Base-by-base conservation (phyloP, 139 green algal genomes). In the Limnomonas spitsbergensis region DNA sequence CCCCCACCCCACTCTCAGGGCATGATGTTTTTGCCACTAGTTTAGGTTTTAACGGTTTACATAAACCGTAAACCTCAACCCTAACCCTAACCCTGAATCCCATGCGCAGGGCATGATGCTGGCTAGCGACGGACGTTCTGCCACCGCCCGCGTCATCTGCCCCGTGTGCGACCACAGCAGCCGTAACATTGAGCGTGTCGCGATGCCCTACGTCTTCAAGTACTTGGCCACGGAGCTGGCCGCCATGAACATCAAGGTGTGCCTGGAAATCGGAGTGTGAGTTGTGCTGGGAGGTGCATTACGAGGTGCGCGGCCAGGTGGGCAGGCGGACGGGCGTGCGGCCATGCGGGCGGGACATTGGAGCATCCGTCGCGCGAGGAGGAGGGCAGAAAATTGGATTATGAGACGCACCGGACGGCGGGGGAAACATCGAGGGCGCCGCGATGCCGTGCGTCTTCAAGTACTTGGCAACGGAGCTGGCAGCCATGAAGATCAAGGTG, bases 401-500 rank as follows among this genome's bases (percentile, higher is more conserved):
- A n/a, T n/a, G n/a, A n/a, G n/a, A n/a, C n/a, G n/a, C n/a, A n/a
- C n/a, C n/a, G n/a, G n/a, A 76, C 79, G 78, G 42, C 53, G 79
- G 78, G 69, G 78, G 78, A 35, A 69, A 89, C 69, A 89, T 97
- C 4, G 86, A 94, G 75, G 85, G 91, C 0, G 90, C 96, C 40
- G 91, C 93, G 1, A 81, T 97, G 76, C 93, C 93, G 0, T 97
- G 92, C 77, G 93, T 97, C 7, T 92, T 95, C 82, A 90, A 87
- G 74, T 96, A 93, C 80, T 82, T 97, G 40, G 88, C 90, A 3
- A 89, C 88, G 34, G 93, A 97, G 89, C 91, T 97, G 75, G 92
- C 90, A 14, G 91, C 90, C 2, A 97, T 97, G 93, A 96, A 96
- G 85, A 97, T 97, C 77, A 93, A 93, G 82, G 81, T 91, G 40